Base-by-base conservation (phyloP, 83 land plant genomes). In the Larix sibirica region DNA sequence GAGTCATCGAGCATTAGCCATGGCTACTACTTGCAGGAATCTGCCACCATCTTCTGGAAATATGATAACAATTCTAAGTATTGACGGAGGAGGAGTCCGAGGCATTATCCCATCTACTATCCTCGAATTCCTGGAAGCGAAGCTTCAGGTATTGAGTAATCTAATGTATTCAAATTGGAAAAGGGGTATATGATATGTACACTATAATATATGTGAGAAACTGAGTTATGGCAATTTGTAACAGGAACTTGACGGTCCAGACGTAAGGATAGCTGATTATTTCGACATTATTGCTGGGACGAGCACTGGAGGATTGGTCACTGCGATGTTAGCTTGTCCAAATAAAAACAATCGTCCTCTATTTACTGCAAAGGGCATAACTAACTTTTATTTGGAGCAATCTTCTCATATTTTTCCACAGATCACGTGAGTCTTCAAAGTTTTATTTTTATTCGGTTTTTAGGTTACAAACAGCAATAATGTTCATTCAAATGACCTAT, bases 201-300 rank as follows among this genome's bases (percentile, higher is more conserved):
- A 28, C 28, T 28, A 28, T 28, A 28, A 28, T 28, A 54, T 12
- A 12, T 12, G 0, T 54, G 2, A 12, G 3, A 54, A 54, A 54
- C 58, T 54, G 58, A 12, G 58, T 54, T 54, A 12, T 54, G 14
- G 58, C 58, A 54, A 54, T 54, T 54, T 54, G 6, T 65, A 50
- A 28, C 81, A 88, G 81, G 62, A 80, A 38, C 33, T 86, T 17
- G 88, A 86, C 58, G 88, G 88, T 16, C 56, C 64, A 20, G 68
- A 84, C 3, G 88, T 69, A 4, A 71, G 88, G 16, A 3, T 86
- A 18, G 88, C 88, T 8, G 87, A 86, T 62, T 86, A 86, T 63
- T 86, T 86, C 88, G 88, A 86, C 61, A 79, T 84, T 23, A 75
- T 84, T 0, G 88, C 88, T 3, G 87, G 87, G 13, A 83, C 86